Conservation (phyloP, 148 eudicot species). For the Nepenthes gracilis region DNA sequence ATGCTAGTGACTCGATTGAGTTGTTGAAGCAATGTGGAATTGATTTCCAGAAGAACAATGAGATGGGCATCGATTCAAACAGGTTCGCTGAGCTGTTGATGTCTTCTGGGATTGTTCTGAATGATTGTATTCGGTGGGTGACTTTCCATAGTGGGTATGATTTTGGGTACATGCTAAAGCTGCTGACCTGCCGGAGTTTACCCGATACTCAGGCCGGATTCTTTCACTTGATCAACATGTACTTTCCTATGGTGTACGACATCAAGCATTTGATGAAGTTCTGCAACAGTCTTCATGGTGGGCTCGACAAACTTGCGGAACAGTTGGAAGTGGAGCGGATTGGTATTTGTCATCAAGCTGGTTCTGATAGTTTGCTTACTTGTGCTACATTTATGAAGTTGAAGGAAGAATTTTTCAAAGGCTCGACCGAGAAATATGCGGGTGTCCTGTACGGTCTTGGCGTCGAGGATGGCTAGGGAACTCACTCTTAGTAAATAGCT, state of each 20-base stretch:
- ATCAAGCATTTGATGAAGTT: slow-evolving; percentile 42
- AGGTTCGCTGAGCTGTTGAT: slow-evolving; percentile 38
- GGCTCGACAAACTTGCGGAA: slow-evolving; percentile 36
- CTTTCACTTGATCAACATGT: slow-evolving; percentile 23
- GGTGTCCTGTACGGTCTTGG: slow-evolving; percentile 51
- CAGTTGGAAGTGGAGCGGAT: slow-evolving; percentile 29
- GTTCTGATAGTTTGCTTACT: slow-evolving; percentile 40
- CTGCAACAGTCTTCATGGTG: slow-evolving; percentile 38
- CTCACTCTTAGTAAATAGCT: slow-evolving; percentile 17
- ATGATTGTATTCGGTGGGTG: slow-evolving; percentile 29
- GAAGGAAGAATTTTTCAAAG: slow-evolving; percentile 39
- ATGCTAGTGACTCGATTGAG: slow-evolving; percentile 34
- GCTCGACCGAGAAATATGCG: slow-evolving; percentile 46
- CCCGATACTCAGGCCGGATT: slow-evolving; percentile 31
- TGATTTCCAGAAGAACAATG: slow-evolving; percentile 27
- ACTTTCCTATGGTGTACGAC: slow-evolving; percentile 32
- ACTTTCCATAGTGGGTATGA: slow-evolving; percentile 44
- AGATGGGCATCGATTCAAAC: slow-evolving; percentile 28
- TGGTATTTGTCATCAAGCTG: slow-evolving; percentile 37
- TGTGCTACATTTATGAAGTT: slow-evolving; percentile 29
- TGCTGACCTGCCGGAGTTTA: slow-evolving; percentile 23
- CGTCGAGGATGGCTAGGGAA: slow-evolving; percentile 26
- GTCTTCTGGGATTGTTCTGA: slow-evolving; percentile 37
- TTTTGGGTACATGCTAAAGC: slow-evolving; percentile 34
- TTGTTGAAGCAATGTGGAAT: slow-evolving; percentile 36